Evolutionary conservation across 192 early-diverging fungal species (phyloP).

Genomic region (Gaertneriomyces sp.): DNA sequence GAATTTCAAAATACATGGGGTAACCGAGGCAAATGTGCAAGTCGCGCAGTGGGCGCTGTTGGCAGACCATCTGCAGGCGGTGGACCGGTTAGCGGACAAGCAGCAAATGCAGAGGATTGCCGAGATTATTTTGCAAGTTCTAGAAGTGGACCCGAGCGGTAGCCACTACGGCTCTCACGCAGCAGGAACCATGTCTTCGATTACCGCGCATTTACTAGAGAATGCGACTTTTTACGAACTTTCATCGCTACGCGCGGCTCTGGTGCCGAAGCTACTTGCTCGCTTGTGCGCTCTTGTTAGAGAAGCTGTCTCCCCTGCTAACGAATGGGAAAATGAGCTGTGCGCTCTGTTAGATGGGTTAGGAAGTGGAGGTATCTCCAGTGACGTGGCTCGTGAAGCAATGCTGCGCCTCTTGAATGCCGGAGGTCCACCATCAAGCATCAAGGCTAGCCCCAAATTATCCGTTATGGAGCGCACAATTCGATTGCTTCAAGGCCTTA

Average conservation of each 20-base stretch:
- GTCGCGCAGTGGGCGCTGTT: conserved; percentile 17
- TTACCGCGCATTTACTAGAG: conserved; percentile 3
- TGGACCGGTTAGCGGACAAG: conserved; percentile 1
- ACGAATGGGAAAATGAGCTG: too few species aligned
- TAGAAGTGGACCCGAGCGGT: background rate
- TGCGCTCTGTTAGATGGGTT: too few species aligned
- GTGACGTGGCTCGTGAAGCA: too few species aligned
- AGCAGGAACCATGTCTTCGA: background rate
- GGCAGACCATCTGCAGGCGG: conserved; percentile 13
- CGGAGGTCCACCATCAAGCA: too few species aligned
- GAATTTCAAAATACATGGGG: conserved; percentile 3
- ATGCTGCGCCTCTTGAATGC: too few species aligned
- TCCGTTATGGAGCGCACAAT: conserved; percentile 3
- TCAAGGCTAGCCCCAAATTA: background rate
- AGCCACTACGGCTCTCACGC: background rate
- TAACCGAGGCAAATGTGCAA: background rate
- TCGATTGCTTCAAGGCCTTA: conserved; percentile 3
- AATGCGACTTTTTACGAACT: conserved; percentile 21
- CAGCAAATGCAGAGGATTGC: background rate
- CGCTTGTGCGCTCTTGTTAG: too few species aligned
- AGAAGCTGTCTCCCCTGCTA: too few species aligned
- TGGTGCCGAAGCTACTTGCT: conserved; percentile 7
- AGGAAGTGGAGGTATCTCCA: too few species aligned
- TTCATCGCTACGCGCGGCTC: background rate
- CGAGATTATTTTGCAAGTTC: background rate